Evolutionary conservation across 441 rosid genomes (phyloP).

Genomic region (Flueggea neowawraea): DNA sequence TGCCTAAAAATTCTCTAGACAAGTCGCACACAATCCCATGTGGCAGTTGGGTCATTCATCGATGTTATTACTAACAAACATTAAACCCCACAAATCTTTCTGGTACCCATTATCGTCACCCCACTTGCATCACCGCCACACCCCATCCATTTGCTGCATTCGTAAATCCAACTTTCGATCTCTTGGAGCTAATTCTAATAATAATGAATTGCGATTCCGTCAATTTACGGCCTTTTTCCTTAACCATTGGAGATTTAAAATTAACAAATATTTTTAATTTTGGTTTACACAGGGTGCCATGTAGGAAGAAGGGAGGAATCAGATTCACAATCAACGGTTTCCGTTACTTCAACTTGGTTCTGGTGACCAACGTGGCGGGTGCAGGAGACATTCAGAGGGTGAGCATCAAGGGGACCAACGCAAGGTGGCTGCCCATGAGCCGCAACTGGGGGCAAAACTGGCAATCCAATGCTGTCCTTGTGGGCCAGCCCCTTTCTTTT

Average conservation of each 20-base stretch:
- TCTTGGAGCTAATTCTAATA: too few relatives aligned
- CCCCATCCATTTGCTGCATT: too few relatives aligned
- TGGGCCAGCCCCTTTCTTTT: conserved; percentile 30
- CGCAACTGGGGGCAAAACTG: conserved; percentile 39
- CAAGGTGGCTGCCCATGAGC: conserved; percentile 29
- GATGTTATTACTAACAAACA: too few relatives aligned
- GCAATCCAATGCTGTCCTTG: conserved; percentile 32
- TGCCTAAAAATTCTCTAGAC: background rate
- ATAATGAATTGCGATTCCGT: too few relatives aligned
- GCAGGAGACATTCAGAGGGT: conserved; percentile 30
- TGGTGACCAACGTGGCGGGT: conserved; percentile 30
- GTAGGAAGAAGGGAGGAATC: conserved; percentile 29
- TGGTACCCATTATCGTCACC: too few relatives aligned
- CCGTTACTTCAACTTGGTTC: conserved; percentile 31
- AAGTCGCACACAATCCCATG: background rate
- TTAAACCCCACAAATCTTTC: too few relatives aligned
- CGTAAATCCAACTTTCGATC: too few relatives aligned
- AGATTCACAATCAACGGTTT: conserved; percentile 32
- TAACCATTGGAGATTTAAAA: too few relatives aligned
- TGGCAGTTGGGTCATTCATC: too few relatives aligned
- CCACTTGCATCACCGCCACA: too few relatives aligned
- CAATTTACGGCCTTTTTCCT: too few relatives aligned
- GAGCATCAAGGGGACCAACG: conserved; percentile 22
- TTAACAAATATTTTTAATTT: too few relatives aligned
- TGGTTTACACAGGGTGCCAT: conserved; percentile 15